Base-by-base conservation (phyloP, 108 stramenopile genomes). In the Fragilaria crotonensis region DNA sequence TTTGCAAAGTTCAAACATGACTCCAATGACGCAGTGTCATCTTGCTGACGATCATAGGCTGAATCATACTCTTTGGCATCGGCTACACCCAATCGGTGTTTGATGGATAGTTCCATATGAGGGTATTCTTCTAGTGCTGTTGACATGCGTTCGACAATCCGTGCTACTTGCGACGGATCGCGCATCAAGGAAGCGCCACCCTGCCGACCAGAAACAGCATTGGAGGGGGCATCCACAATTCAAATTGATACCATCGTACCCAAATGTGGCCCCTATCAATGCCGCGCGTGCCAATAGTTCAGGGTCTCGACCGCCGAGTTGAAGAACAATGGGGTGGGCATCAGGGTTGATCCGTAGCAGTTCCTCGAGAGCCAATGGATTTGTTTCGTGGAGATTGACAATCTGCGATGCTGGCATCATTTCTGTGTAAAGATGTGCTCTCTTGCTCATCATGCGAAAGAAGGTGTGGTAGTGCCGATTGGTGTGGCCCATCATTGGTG, bases 401-500 rank as follows among this genome's bases (percentile, higher is more conserved):
- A 77, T 63, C 46, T 63, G 67, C n/a, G 30, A 22, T 4, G 68
- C 33, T 0, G 76, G 76, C 11, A 77, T 68, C 76, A 77, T 77
- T 56, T 77, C 76, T 5, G 76, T 72, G 33, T 72, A 77, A n/a
- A 72, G 32, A 23, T 57, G 33, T 2, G 76, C 45, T 4, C 46
- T 48, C 29, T 57, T 19, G 33, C 66, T 68, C 25, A 77, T 21
- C 33, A 57, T 23, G 2, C 76, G 67, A 25, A 59, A 58, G 41
- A 69, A 66, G 53, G 32, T 60, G 3, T 60, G 76, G 52, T 72
- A 72, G 33, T 77, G 76, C n/a, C 76, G 67, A 55, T 64, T 59
- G 0, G 76, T 77, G 47, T 77, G 76, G 11, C 63, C 76, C 76
- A 77, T 77, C 76, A 77, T 77, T 45, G 76, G 76, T 30, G 76